Conservation (phyloP, 768 basidiomycete species). For the Suillus fuscotomentosus region DNA sequence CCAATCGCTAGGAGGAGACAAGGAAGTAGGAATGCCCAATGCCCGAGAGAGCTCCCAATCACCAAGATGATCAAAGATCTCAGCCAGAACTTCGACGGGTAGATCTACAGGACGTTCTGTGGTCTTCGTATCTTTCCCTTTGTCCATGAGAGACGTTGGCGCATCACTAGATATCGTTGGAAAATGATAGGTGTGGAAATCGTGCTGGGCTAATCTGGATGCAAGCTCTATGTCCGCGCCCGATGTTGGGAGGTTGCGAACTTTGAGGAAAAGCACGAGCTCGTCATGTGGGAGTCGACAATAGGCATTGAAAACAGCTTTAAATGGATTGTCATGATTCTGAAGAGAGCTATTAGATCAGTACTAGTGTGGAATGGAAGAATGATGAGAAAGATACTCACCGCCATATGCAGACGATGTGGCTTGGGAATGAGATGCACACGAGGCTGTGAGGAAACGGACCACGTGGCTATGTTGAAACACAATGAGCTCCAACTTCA, state of each 20-base stretch:
- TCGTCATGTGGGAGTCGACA: conserved; percentile 63
- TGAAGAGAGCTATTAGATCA: conserved; percentile 20
- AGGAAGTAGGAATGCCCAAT: conserved; percentile 68
- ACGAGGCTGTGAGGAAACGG: not conserved
- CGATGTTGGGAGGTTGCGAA: conserved; percentile 63
- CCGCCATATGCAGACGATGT: conserved; percentile 35
- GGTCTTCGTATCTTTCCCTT: conserved; percentile 23
- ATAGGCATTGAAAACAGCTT: conserved; percentile 67
- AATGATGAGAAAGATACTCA: conserved; percentile 25
- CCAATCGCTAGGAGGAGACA: conserved; percentile 71
- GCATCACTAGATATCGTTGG: conserved; percentile 30
- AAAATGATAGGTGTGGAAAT: conserved; percentile 71
- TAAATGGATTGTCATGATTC: conserved; percentile 28
- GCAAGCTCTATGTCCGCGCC: conserved; percentile 67
- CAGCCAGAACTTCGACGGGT: conserved; percentile 72
- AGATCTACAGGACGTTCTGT: conserved; percentile 53
- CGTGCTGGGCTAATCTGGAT: conserved; percentile 70
- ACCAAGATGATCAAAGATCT: conserved; percentile 75
- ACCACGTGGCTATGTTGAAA: not conserved
- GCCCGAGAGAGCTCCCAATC: conserved; percentile 86
- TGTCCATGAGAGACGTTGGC: conserved; percentile 21
- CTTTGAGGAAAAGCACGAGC: conserved; percentile 72
- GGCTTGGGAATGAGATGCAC: conserved; percentile 8
- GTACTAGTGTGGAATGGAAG: conserved; percentile 24
- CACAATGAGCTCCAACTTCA: not conserved